Evolutionary conservation across 768 basidiomycete species (phyloP), one percentile per base, ranked within the genome.

Genomic region (Tricholomella constricta): DNA sequence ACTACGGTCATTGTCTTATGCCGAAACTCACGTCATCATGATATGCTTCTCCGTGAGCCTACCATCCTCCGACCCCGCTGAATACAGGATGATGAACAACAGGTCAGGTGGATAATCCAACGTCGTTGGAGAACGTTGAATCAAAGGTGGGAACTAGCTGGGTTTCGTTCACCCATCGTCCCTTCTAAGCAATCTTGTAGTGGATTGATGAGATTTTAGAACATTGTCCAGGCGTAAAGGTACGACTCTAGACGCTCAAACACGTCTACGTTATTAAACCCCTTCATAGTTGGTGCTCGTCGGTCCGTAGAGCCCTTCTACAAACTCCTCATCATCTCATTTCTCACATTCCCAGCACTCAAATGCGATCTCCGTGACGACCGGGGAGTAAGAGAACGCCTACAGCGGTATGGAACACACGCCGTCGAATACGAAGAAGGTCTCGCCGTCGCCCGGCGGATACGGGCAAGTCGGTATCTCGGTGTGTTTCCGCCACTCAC

Each of bases 351-450:
- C 23, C 32, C 49, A 93, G 96, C 96, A 9, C 79, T 97, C 34
- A 98, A 98, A 75, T 98, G 96, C 61, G 96, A 98, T 71, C 80
- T 98, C 36, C 79, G 96, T 45, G 94, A 97, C 51, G 96, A 98
- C 64, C 76, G 75, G 11, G 73, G 78, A 6, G 81, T 87, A 19
- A 79, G 78, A 64, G 90, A 91, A 43, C 82, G 87, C 48, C 76
- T 98, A 45, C 82, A 82, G 36, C 81, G 87, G 48, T 83, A 85
- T 59, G 83, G 84, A 10, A 72, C 77, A 59, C 85, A 85, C 56
- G 80, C 91, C 5, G 85, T 97, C 23, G 85, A 92, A 62, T 98
- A 98, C 60, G 95, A 98, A 59, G 89, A 97, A 62, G 96, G 95
- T 1, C 77, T 97, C 22, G 80, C 90, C 0, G 88, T 91, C 25